Percentiles rank a stretch among this genome's conserved stretches.
phyloP scores from a whole-genome alignment of 805 yeast species.

The Candida nitratophila region DNA sequence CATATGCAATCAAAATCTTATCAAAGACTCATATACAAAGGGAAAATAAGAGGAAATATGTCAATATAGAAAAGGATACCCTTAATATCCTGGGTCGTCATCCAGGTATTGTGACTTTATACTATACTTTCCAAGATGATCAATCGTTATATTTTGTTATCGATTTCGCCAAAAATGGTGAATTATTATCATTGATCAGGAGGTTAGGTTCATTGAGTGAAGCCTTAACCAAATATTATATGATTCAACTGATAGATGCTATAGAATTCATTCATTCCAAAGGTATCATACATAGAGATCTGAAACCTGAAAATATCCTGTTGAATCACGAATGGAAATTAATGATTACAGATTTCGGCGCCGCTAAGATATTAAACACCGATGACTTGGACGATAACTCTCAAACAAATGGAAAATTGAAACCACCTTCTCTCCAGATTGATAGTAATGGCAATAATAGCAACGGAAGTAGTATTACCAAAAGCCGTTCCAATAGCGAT shows the following conservation, averaged over 20 bases:
- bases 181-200: constrained; percentile 71
- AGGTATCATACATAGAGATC: constrained; percentile 89
- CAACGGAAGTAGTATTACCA: constrained; percentile 8
- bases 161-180: constrained; percentile 95
- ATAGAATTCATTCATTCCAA: constrained; percentile 80
- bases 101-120: constrained; percentile 88
- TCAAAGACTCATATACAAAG: constrained; percentile 89
- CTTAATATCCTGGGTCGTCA: constrained; percentile 83
- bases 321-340: constrained; percentile 80
- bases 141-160: constrained; percentile 82
- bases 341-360: constrained; percentile 95
- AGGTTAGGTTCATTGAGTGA: constrained; percentile 74
- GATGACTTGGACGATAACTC: constrained; percentile 21
- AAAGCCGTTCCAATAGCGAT: background rate
- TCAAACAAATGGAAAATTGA: constrained; percentile 10
- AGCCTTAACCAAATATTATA: constrained; percentile 68
- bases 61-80: constrained; percentile 89
- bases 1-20: constrained; percentile 86
- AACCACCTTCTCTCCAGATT: background rate
- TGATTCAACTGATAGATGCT: constrained; percentile 85
- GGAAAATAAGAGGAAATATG: constrained; percentile 92
- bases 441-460: background rate
- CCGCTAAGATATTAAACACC: constrained; percentile 74
- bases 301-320: constrained; percentile 90
- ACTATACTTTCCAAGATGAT: constrained; percentile 93